These are phyloP conservation scores for Picochlorum costavermella DNA, from an alignment of 139 green algal genomes.

Conservation along the genomic window DNA sequence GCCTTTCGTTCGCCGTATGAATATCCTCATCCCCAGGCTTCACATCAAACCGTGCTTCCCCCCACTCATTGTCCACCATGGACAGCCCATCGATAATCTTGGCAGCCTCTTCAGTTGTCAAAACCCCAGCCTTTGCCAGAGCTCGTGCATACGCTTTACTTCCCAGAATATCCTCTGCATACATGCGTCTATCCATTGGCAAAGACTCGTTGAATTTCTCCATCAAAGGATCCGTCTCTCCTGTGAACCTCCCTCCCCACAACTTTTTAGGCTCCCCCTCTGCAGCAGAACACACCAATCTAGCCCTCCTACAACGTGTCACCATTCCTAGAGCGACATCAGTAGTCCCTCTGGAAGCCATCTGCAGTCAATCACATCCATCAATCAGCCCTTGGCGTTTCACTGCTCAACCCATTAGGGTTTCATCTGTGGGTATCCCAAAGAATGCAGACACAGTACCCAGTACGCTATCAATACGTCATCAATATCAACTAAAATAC, in stretches of 20 bases:
- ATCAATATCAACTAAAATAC: too few species aligned
- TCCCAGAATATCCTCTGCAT: conserved; percentile 87
- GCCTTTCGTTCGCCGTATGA: conserved; percentile 93
- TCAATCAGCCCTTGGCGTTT: too few species aligned
- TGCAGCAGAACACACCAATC: conserved; percentile 2
- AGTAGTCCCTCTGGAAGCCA: too few species aligned
- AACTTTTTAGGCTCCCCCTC: conserved; percentile 65
- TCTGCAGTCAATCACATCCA: too few species aligned
- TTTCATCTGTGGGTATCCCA: too few species aligned
- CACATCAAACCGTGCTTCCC: conserved; percentile 61
- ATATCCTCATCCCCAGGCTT: conserved; percentile 93
- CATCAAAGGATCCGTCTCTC: conserved; percentile 86
- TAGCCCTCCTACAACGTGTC: neutral
- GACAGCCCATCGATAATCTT: conserved; percentile 68
- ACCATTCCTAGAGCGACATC: too few species aligned
- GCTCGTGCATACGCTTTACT: conserved; percentile 87
- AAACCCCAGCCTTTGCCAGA: conserved; percentile 72
- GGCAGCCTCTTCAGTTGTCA: conserved; percentile 70
- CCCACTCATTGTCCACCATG: conserved; percentile 64
- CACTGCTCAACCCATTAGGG: too few species aligned
- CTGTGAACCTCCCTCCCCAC: conserved; percentile 93
- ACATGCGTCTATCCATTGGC: conserved; percentile 88
- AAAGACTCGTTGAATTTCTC: conserved; percentile 96
- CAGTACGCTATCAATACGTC: too few species aligned
- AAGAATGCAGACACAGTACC: too few species aligned